Conservation (phyloP, 2,329 filamentous ascomycete genomes). For the Penicillium crustosum region DNA sequence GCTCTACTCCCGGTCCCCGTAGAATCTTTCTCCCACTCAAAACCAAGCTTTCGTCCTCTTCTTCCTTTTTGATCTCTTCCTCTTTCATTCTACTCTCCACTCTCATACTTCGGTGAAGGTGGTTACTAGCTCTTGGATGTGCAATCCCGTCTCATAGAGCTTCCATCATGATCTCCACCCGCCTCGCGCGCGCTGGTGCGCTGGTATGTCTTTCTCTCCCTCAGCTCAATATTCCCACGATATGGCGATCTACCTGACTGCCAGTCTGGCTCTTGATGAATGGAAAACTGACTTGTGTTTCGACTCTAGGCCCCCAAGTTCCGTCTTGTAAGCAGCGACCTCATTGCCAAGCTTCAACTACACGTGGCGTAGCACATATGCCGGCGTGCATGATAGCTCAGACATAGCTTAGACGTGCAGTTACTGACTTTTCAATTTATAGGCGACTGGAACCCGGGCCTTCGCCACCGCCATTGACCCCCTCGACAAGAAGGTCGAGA, state of each 20-base stretch:
- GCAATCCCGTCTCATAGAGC: conserved; percentile 42
- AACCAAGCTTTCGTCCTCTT: conserved; percentile 43
- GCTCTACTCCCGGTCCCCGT: conserved; percentile 39
- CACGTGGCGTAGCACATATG: background rate
- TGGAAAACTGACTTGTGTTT: conserved; percentile 24
- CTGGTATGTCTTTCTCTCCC: conserved; percentile 41
- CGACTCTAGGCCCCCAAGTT: conserved; percentile 44
- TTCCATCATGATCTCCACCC: conserved; percentile 50
- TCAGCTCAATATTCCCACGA: background rate
- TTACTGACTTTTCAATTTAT: conserved; percentile 41
- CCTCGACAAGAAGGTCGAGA: conserved; percentile 93
- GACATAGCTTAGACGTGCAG: conserved; percentile 10
- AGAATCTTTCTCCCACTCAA: conserved; percentile 38
- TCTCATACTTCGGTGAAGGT: conserved; percentile 36
- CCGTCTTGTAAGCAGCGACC: conserved; percentile 44
- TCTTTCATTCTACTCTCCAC: conserved; percentile 40
- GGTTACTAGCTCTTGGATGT: conserved; percentile 41
- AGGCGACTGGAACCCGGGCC: conserved; percentile 63
- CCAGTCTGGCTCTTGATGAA: conserved; percentile 4
- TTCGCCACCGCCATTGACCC: conserved; percentile 85
- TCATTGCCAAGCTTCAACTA: background rate
- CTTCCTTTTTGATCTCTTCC: conserved; percentile 37
- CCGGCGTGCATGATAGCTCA: background rate
- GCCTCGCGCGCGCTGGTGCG: conserved; percentile 49
- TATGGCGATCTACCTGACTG: background rate